A percentile compares a stretch with the other conserved stretches of the same genome.
phyloP scores from a whole-genome alignment of 176 grass and related monocot species.

The Aechmea fasciata region DNA sequence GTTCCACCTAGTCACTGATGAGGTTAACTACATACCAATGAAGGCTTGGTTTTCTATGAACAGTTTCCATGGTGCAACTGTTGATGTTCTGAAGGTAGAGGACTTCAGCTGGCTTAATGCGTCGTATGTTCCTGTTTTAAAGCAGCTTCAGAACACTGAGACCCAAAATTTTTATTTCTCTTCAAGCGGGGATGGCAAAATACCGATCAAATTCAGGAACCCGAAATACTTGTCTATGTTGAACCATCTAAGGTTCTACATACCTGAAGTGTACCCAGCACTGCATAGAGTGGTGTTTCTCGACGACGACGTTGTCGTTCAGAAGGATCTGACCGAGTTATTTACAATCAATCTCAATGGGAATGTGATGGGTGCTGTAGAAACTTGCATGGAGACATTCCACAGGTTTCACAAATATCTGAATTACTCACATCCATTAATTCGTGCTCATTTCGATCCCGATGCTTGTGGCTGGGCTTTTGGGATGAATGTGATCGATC shows the following conservation, averaged over 20 bases:
- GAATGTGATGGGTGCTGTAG: conserved; percentile 97
- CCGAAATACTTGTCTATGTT: conserved; percentile 98
- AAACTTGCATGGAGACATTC: conserved; percentile 99
- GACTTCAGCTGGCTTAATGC: conserved; percentile 94
- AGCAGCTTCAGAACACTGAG: conserved; percentile 82
- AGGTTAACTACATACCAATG: conserved; percentile 91
- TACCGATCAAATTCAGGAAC: conserved; percentile 95
- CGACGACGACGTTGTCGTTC: conserved; percentile 88
- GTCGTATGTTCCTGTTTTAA: conserved; percentile 88
- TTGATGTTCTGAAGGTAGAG: conserved; percentile 86
- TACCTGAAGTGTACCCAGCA: conserved; percentile 90
- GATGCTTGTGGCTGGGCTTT: conserved; percentile 99
- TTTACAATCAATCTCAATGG: conserved; percentile 80
- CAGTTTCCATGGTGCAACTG: conserved; percentile 61
- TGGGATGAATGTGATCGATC: conserved; percentile 96
- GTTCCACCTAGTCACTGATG: conserved; percentile 92
- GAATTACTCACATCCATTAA: conserved; percentile 91
- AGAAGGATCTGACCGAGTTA: conserved; percentile 73
- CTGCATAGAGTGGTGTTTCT: conserved; percentile 89
- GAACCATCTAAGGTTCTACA: conserved; percentile 94
- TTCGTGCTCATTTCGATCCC: conserved; percentile 92
- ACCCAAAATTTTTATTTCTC: conserved; percentile 98
- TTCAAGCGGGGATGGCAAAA: conserved; percentile 50
- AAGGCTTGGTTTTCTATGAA: conserved; percentile 88
- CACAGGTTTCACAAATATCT: conserved; percentile 99